Evolutionary conservation across 1,284 basidiomycete genomes (phyloP), one percentile per base, ranked within the genome.

Genomic region (Bondarzewia mesenterica): DNA sequence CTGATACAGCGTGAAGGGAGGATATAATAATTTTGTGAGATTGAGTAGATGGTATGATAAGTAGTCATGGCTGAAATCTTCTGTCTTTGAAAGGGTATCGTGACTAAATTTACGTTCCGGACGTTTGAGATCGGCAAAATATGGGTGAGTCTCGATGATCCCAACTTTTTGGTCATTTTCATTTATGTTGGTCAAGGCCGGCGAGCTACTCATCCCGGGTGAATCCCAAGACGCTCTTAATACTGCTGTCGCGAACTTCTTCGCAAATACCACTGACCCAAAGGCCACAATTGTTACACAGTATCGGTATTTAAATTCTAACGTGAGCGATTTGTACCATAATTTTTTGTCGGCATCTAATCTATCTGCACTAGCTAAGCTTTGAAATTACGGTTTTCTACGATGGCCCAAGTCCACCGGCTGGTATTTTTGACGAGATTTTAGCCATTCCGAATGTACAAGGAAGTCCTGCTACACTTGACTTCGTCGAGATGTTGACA

Each of bases 391-490:
- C 4, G 3, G 14, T 37, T 4, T 55, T 54, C 46, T 55, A 55
- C 22, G 50, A 54, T 15, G 54, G 29, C 5, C 54, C 54, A 1
- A 39, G 38, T 22, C 48, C 45, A 7, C 50, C 52, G 15, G 27
- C 36, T 2, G 50, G 49, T 7, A 39, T 52, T 35, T 55, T 55
- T 18, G 50, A 57, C 5, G 50, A 50, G 15, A 68, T 71, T 53
- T 39, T 70, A 42, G 62, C 63, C 4, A 66, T 74, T 37, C 59
- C 61, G 2, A 5, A 53, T 62, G 35, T 49, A 66, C 0, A 58
- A 70, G 5, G 73, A 72, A 1, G 18, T 52, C 71, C 0, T 71
- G 76, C 77, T 47, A 27, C 42, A 5, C 5, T n/a, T 12, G 14
- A 8, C 12, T 22, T 42, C 41, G 14, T 26, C 12, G 8, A 16